Percentiles rank a stretch among this genome's conserved stretches.
phyloP scores from a whole-genome alignment of 2,329 filamentous ascomycete genomes.

The Penicillium occitanis region DNA sequence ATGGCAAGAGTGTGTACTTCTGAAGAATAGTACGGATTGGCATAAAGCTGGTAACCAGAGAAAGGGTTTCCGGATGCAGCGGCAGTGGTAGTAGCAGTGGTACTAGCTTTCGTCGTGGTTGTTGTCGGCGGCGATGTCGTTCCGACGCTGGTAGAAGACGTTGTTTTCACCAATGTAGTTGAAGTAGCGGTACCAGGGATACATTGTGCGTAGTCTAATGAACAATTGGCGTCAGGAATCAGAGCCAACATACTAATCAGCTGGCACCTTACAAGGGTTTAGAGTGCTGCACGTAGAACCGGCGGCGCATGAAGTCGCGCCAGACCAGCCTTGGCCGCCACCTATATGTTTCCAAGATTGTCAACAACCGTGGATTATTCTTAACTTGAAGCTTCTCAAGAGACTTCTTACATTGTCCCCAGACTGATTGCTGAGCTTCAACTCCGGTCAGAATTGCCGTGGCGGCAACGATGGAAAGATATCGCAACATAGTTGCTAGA shows the following conservation, averaged over 20 bases:
- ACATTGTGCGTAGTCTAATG: constrained; percentile 18
- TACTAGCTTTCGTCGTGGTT: constrained; percentile 23
- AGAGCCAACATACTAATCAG: not conserved
- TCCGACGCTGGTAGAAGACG: constrained; percentile 2
- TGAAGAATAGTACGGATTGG: constrained; percentile 55
- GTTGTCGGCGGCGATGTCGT: constrained; percentile 19
- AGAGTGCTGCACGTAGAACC: constrained; percentile 10
- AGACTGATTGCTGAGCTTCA: constrained; percentile 18
- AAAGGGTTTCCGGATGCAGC: constrained; percentile 52
- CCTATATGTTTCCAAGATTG: not conserved
- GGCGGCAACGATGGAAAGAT: constrained; percentile 2
- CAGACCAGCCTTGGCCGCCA: constrained; percentile 5
- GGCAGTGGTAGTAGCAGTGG: constrained; percentile 21
- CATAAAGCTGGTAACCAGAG: constrained; percentile 51
- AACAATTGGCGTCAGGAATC: not conserved
- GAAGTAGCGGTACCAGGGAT: constrained; percentile 6
- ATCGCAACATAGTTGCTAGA: constrained; percentile 12
- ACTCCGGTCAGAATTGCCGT: constrained; percentile 5
- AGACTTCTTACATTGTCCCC: constrained; percentile 12
- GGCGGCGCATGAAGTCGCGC: constrained; percentile 10
- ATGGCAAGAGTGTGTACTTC: constrained; percentile 58
- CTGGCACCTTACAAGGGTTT: constrained; percentile 14
- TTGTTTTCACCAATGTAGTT: constrained; percentile 7
- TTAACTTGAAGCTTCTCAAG: not conserved
- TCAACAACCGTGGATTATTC: not conserved